Evolutionary conservation across 2,329 filamentous ascomycete species (phyloP), one percentile per base, ranked within the genome.

Genomic region (Colletotrichum shisoi): DNA sequence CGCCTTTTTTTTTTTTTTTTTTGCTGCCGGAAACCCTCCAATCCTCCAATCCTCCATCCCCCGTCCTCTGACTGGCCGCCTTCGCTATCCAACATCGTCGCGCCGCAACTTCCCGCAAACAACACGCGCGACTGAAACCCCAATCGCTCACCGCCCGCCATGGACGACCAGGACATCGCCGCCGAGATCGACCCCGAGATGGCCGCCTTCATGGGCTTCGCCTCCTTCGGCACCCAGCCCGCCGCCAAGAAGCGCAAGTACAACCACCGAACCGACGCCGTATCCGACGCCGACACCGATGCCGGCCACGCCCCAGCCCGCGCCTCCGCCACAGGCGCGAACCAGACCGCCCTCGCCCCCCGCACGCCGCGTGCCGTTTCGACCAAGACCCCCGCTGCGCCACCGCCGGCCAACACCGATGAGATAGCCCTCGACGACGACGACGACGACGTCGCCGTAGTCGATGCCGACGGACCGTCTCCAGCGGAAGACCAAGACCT

Each of bases 191-290:
- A 77, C 44, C 74, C 75, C n/a, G 74, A 74, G 21, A 87, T 92
- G 76, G 88, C 88, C 24, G 84, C 85, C 48, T 83, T 85, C 53
- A 90, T 93, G 88, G 91, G 91, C 70, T 93, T 93, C 77, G 84
- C 88, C 9, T 84, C 86, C 64, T 94, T 94, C 74, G 90, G 90
- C 71, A 77, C 79, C 11, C 80, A 84, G 71, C 79, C 83, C 1
- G 82, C 82, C 49, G 63, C 67, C 21, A 91, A 91, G 76, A 91
- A 90, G 75, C 85, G 90, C 68, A 89, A 89, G 73, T 89, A 87
- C 76, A 87, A 91, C 72, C 80, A 84, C 19, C 78, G 81, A 34
- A 80, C 78, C 57, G 86, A 86, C 71, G 84, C 83, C 44, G 81
- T 83, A 63, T 76, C 83, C 51, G 77, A 78, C 59, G 75, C 74